These are phyloP conservation scores for bread wheat (Triticum aestivum) DNA, from an alignment of 176 grass and related monocot genomes.

Conservation along the genomic window IWGSC_CS_RefSeq_v2.1 NC_057808.1:400116681-400117180, in stretches of 20 bases:
- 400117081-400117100: slow-evolving; percentile 16
- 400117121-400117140: slow-evolving; percentile 18
- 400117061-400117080: slow-evolving; percentile 33
- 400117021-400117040: slow-evolving; percentile 42
- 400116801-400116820: neutral
- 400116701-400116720: slow-evolving; percentile 48
- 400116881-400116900: slow-evolving; percentile 52
- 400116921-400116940: slow-evolving; percentile 37
- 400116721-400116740: slow-evolving; percentile 42
- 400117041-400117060: slow-evolving; percentile 35
- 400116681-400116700: slow-evolving; percentile 38
- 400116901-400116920: slow-evolving; percentile 53
- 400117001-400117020: slow-evolving; percentile 45
- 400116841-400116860: neutral
- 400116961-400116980: neutral
- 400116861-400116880: slow-evolving; percentile 41
- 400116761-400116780: neutral
- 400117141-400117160: slow-evolving; percentile 50
- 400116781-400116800: neutral
- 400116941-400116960: neutral
- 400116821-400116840: neutral
- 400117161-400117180: slow-evolving; percentile 60
- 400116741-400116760: slow-evolving; percentile 6
- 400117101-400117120: neutral
- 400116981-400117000: neutral